Evolutionary conservation across 345 rosid species (phyloP).

Genomic region (Hibiscus tridactylites): DNA sequence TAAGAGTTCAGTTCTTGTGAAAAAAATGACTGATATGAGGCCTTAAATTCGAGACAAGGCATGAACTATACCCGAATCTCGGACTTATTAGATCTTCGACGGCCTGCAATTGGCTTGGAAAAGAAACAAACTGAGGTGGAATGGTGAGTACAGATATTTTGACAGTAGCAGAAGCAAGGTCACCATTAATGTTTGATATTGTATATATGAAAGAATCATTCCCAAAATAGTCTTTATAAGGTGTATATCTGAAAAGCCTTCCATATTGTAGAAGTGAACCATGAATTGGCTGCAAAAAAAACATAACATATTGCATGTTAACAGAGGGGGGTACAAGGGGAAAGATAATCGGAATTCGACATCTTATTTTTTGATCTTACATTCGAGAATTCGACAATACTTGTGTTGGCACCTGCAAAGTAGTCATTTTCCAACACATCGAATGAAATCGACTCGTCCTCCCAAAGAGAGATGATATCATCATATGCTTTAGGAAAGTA

Average conservation of each 20-base stretch:
- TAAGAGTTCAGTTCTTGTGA: background rate
- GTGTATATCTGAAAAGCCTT: conserved; percentile 70
- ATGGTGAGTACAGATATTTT: conserved; percentile 51
- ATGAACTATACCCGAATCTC: conserved; percentile 42
- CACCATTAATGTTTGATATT: conserved; percentile 56
- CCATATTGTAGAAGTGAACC: conserved; percentile 77
- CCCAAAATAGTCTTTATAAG: conserved; percentile 58
- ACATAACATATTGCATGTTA: conserved; percentile 2
- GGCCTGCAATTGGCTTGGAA: conserved; percentile 60
- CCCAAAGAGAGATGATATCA: conserved; percentile 60
- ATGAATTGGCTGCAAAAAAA: conserved; percentile 50
- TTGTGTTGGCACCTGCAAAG: conserved; percentile 53
- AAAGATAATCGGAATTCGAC: background rate
- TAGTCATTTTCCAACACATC: conserved; percentile 71
- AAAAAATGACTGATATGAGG: conserved; percentile 1
- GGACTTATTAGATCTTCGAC: conserved; percentile 73
- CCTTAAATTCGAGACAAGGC: background rate
- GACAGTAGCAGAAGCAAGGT: conserved; percentile 55
- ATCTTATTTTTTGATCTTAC: conserved; percentile 29
- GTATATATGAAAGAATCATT: conserved; percentile 64
- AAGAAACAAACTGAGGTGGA: conserved; percentile 76
- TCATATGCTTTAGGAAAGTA: conserved; percentile 79
- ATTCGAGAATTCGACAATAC: conserved; percentile 48
- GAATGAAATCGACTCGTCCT: conserved; percentile 78
- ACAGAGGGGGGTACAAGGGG: background rate